Conservation (phyloP, 2,329 filamentous ascomycete species). For the Fusarium sp. region DNA sequence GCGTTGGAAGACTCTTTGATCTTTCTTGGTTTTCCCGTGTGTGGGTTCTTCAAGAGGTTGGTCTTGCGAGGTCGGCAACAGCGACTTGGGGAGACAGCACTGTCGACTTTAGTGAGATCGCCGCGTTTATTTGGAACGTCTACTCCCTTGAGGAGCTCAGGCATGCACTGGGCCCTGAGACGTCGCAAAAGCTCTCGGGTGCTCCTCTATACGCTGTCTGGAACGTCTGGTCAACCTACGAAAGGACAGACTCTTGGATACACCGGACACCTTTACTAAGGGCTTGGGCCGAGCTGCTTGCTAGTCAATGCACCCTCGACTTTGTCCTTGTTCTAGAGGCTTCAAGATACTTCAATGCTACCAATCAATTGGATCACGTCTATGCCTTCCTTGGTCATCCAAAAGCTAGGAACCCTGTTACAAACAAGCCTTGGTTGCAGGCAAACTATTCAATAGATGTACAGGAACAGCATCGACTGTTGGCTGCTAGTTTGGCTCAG, state of each 20-base stretch:
- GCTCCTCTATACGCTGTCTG: slow-evolving; percentile 13
- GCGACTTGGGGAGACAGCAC: slow-evolving; percentile 5
- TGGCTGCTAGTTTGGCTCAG: background rate
- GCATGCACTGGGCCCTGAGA: background rate
- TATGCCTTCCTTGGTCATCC: slow-evolving; percentile 21
- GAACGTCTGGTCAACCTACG: slow-evolving; percentile 20
- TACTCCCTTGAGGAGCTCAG: slow-evolving; percentile 2
- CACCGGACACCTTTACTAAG: background rate
- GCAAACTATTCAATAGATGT: slow-evolving; percentile 7
- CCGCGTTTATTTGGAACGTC: slow-evolving; percentile 10
- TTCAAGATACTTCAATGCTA: slow-evolving; percentile 17
- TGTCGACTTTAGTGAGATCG: slow-evolving; percentile 14
- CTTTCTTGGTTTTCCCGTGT: slow-evolving; percentile 16
- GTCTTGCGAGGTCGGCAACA: background rate
- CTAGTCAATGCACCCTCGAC: background rate
- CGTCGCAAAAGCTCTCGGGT: background rate
- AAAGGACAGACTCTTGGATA: slow-evolving; percentile 10
- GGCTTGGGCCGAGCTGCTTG: background rate
- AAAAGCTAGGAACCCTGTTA: background rate
- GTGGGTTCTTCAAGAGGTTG: slow-evolving; percentile 13
- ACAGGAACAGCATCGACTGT: slow-evolving; percentile 4
- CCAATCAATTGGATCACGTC: slow-evolving; percentile 8
- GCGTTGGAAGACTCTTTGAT: background rate
- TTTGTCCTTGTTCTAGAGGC: slow-evolving; percentile 21
- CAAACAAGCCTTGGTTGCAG: slow-evolving; percentile 2